These are phyloP conservation scores for Xylaria sp. DNA, from an alignment of 2,329 filamentous ascomycete species.

Conservation along the genomic window DNA sequence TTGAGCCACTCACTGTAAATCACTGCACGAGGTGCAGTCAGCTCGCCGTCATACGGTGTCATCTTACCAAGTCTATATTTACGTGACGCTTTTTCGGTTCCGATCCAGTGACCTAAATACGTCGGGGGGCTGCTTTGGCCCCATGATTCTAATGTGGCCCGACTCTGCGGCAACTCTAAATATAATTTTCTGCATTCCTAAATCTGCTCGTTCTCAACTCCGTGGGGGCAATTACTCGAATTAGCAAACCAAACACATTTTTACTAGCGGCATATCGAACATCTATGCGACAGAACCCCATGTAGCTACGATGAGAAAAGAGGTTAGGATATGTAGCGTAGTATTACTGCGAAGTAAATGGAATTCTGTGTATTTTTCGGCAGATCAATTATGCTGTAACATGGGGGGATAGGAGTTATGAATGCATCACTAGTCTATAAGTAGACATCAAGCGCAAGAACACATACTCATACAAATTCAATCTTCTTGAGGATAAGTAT, in stretches of 20 bases:
- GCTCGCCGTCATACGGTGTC: slow-evolving; percentile 44
- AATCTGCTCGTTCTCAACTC: not conserved
- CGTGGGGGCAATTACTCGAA: slow-evolving; percentile 4
- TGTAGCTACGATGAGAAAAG: not conserved
- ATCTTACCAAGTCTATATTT: slow-evolving; percentile 23
- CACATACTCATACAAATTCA: not conserved
- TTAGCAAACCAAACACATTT: not conserved
- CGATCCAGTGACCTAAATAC: slow-evolving; percentile 7
- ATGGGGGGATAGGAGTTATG: too few relatives aligned
- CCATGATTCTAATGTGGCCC: not conserved
- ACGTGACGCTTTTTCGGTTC: slow-evolving; percentile 34
- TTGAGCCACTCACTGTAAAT: not conserved
- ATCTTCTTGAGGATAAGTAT: not conserved
- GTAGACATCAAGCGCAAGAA: not conserved
- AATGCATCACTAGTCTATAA: not conserved
- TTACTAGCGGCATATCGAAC: not conserved
- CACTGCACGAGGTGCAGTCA: slow-evolving; percentile 4
- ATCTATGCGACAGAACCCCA: not conserved
- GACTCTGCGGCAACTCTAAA: not conserved
- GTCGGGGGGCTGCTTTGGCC: slow-evolving; percentile 24
- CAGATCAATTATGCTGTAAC: not conserved
- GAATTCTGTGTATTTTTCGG: not conserved
- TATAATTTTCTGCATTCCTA: not conserved
- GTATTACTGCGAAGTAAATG: not conserved
- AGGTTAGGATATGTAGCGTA: not conserved